These are phyloP conservation scores for Suhomyces choctaworum DNA, from an alignment of 1,139 yeast genomes.

Conservation along the genomic window DNA sequence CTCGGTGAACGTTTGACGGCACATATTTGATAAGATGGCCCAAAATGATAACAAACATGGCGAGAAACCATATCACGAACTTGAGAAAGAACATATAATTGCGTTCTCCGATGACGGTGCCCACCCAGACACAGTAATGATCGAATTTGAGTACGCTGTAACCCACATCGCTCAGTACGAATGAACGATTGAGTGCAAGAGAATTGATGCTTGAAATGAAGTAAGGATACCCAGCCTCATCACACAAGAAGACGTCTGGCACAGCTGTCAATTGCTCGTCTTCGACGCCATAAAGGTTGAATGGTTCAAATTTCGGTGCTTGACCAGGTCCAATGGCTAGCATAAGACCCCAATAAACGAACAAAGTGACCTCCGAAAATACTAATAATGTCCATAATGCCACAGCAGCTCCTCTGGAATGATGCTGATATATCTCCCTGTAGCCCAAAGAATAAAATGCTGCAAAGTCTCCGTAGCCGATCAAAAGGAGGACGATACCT, in stretches of 20 bases:
- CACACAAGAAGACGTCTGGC: constrained; percentile 59
- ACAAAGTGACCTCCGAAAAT: constrained; percentile 25
- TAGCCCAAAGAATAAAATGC: constrained; percentile 39
- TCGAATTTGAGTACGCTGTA: constrained; percentile 60
- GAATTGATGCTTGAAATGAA: constrained; percentile 60
- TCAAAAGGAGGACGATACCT: constrained; percentile 20
- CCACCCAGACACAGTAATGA: constrained; percentile 68
- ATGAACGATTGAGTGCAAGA: constrained; percentile 54
- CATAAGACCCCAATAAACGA: constrained; percentile 35
- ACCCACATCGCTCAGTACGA: constrained; percentile 50
- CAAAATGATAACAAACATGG: constrained; percentile 30
- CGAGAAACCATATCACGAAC: constrained; percentile 39
- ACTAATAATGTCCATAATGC: constrained; percentile 37
- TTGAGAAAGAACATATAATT: constrained; percentile 57
- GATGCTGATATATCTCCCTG: constrained; percentile 33
- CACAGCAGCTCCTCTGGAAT: constrained; percentile 35
- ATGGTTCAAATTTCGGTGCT: constrained; percentile 25
- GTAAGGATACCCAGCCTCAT: constrained; percentile 58
- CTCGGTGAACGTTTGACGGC: constrained; percentile 22
- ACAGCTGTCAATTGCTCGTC: constrained; percentile 23
- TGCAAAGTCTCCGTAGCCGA: constrained; percentile 38
- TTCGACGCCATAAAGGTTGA: constrained; percentile 25
- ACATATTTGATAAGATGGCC: constrained; percentile 32
- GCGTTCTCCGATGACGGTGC: constrained; percentile 54
- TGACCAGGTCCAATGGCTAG: constrained; percentile 38